These are phyloP conservation scores for Quercus suber DNA, from an alignment of 306 rosid species.

Conservation along the genomic window DNA sequence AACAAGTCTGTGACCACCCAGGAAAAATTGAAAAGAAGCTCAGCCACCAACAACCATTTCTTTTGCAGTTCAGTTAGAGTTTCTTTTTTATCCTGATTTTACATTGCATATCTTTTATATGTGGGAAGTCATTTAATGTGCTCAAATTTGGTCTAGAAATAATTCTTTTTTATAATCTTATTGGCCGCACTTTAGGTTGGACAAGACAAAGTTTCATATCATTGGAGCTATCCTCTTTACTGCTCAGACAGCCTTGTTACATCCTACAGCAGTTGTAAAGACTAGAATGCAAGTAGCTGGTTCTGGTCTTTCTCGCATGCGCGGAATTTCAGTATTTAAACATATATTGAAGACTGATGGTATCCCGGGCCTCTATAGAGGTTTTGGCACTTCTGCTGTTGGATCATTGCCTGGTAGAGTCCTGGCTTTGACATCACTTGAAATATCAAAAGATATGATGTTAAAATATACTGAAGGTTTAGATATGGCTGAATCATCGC, in stretches of 20 bases:
- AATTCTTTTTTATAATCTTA: constrained; percentile 5
- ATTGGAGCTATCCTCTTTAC: constrained; percentile 80
- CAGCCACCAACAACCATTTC: not conserved
- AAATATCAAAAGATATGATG: constrained; percentile 65
- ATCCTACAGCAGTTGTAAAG: constrained; percentile 77
- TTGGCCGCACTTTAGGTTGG: constrained; percentile 51
- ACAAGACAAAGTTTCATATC: constrained; percentile 71
- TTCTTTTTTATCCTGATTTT: not conserved
- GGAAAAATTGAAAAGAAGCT: not conserved
- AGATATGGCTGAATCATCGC: too few relatives aligned
- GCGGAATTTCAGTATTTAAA: not conserved
- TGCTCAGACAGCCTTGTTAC: constrained; percentile 66
- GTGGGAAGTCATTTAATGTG: not conserved
- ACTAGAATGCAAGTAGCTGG: constrained; percentile 81
- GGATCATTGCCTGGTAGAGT: constrained; percentile 88
- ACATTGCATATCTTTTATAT: not conserved
- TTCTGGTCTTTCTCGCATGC: constrained; percentile 48
- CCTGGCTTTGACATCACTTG: constrained; percentile 70
- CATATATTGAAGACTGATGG: too few relatives aligned
- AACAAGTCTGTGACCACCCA: not conserved
- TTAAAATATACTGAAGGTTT: not conserved
- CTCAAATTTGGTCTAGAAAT: constrained; percentile 1
- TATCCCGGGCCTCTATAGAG: too few relatives aligned
- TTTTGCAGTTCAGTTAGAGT: not conserved
- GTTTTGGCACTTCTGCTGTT: too few relatives aligned